Evolutionary conservation across 1,139 yeast species (phyloP).

Genomic region (Nakaseomyces kungkrabaensis): DNA sequence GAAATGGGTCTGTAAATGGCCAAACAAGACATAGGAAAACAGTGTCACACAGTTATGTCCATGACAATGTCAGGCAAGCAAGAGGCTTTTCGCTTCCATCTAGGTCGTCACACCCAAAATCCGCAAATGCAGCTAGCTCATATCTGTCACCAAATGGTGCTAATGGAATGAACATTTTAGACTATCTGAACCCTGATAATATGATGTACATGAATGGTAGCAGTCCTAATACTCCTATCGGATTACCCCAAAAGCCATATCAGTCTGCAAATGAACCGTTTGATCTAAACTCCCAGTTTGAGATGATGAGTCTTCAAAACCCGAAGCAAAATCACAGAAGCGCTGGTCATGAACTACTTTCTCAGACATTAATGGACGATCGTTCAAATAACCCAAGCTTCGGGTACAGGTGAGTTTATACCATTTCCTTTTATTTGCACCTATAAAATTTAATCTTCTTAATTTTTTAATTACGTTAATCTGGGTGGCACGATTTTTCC

Average conservation of each 20-base stretch:
- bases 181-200: not conserved
- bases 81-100: not conserved
- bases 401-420: not conserved
- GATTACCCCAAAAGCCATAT: not conserved
- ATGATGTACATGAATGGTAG: not conserved
- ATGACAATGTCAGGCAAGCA: slow-evolving; percentile 6
- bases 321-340: not conserved
- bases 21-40: slow-evolving; percentile 16
- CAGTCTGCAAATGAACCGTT: not conserved
- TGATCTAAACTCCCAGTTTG: not conserved
- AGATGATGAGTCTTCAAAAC: slow-evolving; percentile 1
- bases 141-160: slow-evolving; percentile 1
- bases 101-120: not conserved
- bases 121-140: not conserved
- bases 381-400: not conserved
- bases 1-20: slow-evolving; percentile 1
- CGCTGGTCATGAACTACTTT: not conserved
- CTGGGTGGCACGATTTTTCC: too few species aligned
- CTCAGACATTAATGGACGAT: not conserved
- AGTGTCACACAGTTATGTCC: slow-evolving; percentile 16
- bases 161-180: not conserved
- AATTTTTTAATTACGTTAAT: not conserved
- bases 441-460: not conserved
- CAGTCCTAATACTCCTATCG: not conserved
- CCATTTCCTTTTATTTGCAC: too few species aligned